Percentiles rank a stretch among this genome's conserved stretches.
These are phyloP conservation scores for Apophysomyces variabilis DNA, from an alignment of 371 early-diverging fungal genomes.

Conservation along the genomic window DNA sequence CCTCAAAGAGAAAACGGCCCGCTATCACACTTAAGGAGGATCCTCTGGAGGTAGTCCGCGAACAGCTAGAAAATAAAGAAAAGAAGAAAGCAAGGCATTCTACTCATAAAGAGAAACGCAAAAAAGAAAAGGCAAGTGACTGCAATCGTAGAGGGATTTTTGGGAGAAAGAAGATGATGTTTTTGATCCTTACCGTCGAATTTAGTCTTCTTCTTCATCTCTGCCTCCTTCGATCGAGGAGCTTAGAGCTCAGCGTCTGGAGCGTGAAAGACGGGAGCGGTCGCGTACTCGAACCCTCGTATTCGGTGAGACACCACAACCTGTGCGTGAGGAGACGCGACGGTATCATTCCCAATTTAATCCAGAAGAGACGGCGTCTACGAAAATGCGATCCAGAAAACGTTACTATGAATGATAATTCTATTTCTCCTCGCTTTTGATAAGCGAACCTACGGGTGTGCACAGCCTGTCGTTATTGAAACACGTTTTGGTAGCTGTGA, in stretches of 20 bases:
- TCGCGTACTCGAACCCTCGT: conserved; percentile 26
- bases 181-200: neutral
- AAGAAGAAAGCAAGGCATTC: conserved; percentile 17
- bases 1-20: neutral
- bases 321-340: neutral
- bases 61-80: conserved; percentile 14
- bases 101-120: conserved; percentile 17
- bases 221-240: conserved; percentile 37
- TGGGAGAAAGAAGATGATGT: neutral
- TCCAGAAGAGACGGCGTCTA: conserved; percentile 28
- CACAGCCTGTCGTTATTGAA: too few species aligned
- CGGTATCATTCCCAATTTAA: conserved; percentile 35
- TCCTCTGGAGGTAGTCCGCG: neutral
- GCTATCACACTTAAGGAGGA: neutral
- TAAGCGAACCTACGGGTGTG: neutral
- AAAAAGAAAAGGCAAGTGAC: conserved; percentile 11
- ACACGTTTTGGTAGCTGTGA: too few species aligned
- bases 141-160: neutral
- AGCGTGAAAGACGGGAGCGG: conserved; percentile 43
- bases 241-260: conserved; percentile 43
- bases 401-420: neutral
- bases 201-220: conserved; percentile 16
- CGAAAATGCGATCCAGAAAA: neutral
- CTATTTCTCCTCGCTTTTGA: neutral
- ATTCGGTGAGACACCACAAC: conserved; percentile 15